phyloP scores from a whole-genome alignment of 805 yeast genomes.

The Candida palmyrensis region DNA sequence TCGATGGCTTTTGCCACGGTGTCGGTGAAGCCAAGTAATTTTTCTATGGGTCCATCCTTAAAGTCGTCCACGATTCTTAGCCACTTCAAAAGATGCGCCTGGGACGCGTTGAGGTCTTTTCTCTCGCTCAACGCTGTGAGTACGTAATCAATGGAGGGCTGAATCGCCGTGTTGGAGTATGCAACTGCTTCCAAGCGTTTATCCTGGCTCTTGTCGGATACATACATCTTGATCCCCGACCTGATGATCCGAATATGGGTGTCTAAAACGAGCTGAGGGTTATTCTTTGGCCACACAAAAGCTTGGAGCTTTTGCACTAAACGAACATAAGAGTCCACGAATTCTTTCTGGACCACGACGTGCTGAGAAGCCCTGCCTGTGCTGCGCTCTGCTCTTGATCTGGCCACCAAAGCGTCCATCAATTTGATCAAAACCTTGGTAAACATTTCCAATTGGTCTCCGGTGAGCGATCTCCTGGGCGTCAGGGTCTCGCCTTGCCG shows the following conservation, averaged over 20 bases:
- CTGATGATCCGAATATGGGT: conserved; percentile 2
- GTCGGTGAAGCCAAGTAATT: too few species aligned
- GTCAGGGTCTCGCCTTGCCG: conserved; percentile 10
- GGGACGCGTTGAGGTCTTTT: conserved; percentile 1
- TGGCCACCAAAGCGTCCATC: conserved; percentile 15
- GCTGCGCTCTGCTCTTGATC: not conserved
- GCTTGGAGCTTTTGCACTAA: not conserved
- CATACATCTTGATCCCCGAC: conserved; percentile 2
- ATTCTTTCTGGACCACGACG: conserved; percentile 1
- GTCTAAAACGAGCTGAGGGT: not conserved
- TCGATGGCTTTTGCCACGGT: too few species aligned
- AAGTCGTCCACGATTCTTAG: too few species aligned
- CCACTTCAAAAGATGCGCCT: conserved; percentile 1
- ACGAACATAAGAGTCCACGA: conserved; percentile 3
- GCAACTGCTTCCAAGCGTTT: not conserved
- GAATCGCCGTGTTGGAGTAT: conserved; percentile 1
- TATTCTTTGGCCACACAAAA: not conserved
- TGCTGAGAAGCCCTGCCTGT: not conserved
- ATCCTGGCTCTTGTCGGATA: not conserved
- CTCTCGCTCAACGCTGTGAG: not conserved
- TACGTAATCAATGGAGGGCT: conserved; percentile 1
- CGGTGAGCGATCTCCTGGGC: conserved; percentile 20
- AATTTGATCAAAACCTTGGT: conserved; percentile 17
- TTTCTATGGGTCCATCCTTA: too few species aligned
- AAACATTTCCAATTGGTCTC: conserved; percentile 17